These are phyloP conservation scores for Isabelozyma rhagii DNA, from an alignment of 805 yeast genomes.

Conservation along the genomic window DNA sequence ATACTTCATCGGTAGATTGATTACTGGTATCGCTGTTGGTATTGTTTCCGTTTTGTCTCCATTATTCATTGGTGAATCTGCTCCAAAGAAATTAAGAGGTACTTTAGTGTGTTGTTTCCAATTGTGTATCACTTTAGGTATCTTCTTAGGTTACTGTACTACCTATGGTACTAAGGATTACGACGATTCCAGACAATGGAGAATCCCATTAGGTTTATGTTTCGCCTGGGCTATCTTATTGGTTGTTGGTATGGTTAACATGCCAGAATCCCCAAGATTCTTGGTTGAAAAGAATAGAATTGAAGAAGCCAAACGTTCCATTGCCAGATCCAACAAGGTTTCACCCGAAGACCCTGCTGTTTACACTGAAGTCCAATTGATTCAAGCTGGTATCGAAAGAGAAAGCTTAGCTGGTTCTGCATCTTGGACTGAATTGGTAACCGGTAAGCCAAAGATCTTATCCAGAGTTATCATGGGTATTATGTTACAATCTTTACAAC, in stretches of 20 bases:
- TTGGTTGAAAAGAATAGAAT: conserved; percentile 47
- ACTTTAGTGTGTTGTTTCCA: conserved; percentile 67
- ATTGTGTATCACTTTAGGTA: conserved; percentile 68
- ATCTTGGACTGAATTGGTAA: conserved; percentile 58
- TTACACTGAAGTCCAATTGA: conserved; percentile 47
- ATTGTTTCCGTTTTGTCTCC: conserved; percentile 67
- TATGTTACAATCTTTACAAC: conserved; percentile 56
- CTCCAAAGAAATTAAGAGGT: conserved; percentile 73
- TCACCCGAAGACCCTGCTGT: conserved; percentile 52
- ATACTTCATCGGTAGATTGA: conserved; percentile 58
- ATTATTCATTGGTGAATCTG: conserved; percentile 62
- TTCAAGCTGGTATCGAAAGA: conserved; percentile 57
- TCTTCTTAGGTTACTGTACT: conserved; percentile 65
- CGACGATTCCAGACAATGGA: conserved; percentile 57
- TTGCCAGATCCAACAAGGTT: conserved; percentile 57
- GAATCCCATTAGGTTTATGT: conserved; percentile 59
- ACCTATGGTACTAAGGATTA: conserved; percentile 60
- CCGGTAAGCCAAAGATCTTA: conserved; percentile 62
- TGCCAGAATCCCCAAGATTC: conserved; percentile 71
- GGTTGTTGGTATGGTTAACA: conserved; percentile 49
- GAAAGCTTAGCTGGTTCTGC: conserved; percentile 65
- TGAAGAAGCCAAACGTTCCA: conserved; percentile 52
- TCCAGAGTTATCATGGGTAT: conserved; percentile 56
- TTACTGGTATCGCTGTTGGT: conserved; percentile 79
- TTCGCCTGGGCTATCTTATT: conserved; percentile 51